Percentiles rank a stretch among this genome's conserved stretches.
Evolutionary conservation across 345 rosid species (phyloP).

Genomic region (Triadica sebifera): DNA sequence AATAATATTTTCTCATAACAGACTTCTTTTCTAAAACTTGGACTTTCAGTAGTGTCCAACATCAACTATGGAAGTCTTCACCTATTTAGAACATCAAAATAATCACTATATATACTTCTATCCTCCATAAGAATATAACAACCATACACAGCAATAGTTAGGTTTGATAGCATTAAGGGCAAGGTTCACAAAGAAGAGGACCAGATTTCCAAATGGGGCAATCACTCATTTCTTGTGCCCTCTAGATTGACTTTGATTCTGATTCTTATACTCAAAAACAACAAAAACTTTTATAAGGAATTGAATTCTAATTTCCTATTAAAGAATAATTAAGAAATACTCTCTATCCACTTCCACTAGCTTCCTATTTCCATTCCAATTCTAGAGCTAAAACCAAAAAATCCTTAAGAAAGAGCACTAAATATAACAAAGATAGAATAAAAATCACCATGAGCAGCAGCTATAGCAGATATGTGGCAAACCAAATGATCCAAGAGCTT

Average conservation of each 20-base stretch:
- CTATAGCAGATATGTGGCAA: constrained; percentile 91
- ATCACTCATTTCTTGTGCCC: neutral
- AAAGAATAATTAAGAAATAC: neutral
- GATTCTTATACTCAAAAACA: neutral
- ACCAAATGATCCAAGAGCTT: too few species aligned
- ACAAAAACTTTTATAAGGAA: neutral
- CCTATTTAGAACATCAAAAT: neutral
- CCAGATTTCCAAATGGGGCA: neutral
- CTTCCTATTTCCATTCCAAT: neutral
- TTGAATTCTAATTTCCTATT: neutral
- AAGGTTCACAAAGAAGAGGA: neutral
- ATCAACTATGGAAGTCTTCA: neutral
- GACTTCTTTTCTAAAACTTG: neutral
- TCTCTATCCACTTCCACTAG: neutral
- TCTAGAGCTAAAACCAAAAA: neutral
- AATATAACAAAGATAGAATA: neutral
- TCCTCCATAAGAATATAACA: neutral
- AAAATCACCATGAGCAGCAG: constrained; percentile 84
- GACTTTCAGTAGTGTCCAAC: neutral
- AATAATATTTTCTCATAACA: neutral
- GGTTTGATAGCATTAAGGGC: neutral
- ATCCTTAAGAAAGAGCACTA: neutral
- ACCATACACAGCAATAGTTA: neutral
- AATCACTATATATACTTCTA: neutral
- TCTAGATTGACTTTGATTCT: neutral